These are phyloP conservation scores for Gracilaria domingensis DNA, from an alignment of 23 red algal genomes.

Conservation along the genomic window DNA sequence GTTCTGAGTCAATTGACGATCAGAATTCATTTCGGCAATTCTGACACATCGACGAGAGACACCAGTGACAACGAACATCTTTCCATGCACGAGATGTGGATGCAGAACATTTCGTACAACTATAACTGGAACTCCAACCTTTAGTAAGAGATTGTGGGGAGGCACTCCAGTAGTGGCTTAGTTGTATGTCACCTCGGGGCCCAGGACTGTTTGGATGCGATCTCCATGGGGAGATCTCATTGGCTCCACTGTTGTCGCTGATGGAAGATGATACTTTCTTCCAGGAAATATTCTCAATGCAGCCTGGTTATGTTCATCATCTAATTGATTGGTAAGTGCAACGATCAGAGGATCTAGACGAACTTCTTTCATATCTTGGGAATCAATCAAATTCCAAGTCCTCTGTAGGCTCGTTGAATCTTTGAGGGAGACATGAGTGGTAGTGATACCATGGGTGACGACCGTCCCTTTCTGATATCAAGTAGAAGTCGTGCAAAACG, in stretches of 20 bases:
- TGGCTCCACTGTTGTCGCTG: background rate
- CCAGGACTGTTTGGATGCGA: no score
- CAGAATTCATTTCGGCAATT: no score
- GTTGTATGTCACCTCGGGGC: conserved; percentile 36
- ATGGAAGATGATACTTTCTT: background rate
- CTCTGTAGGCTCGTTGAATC: no score
- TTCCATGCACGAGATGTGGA: background rate
- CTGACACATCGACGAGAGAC: background rate
- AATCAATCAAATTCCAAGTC: no score
- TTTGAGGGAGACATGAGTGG: background rate
- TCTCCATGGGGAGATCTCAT: background rate
- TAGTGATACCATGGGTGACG: background rate
- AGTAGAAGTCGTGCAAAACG: no score
- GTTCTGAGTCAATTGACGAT: background rate
- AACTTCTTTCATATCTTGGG: no score
- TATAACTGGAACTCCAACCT: background rate
- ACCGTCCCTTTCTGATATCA: background rate
- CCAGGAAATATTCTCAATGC: background rate
- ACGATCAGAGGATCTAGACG: no score
- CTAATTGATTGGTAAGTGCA: no score
- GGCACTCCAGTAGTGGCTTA: conserved; percentile 40
- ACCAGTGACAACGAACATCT: conserved; percentile 12
- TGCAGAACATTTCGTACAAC: no score
- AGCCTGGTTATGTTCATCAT: no score
- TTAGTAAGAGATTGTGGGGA: background rate